Percentiles rank a stretch among this genome's conserved stretches.
These are phyloP conservation scores for Leucogyrophana mollusca DNA, from an alignment of 768 basidiomycete genomes.

Conservation along the genomic window DNA sequence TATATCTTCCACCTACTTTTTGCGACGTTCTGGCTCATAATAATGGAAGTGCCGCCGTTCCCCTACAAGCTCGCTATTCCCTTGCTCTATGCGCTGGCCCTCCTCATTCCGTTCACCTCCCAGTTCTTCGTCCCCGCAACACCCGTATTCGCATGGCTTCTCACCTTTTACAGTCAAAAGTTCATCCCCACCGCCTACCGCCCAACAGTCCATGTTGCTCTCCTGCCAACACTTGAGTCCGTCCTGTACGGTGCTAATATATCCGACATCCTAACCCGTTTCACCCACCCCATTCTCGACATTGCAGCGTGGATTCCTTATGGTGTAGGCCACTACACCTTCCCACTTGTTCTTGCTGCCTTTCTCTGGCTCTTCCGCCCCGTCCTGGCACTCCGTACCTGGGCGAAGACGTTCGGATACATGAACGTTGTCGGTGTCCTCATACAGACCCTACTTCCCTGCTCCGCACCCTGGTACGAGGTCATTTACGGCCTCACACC, in stretches of 20 bases:
- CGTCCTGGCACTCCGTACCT: slow-evolving; percentile 77
- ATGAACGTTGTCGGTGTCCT: slow-evolving; percentile 89
- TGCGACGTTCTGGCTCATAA: slow-evolving; percentile 66
- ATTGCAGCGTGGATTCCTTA: slow-evolving; percentile 96
- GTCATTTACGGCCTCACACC: slow-evolving; percentile 95
- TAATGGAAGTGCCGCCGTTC: slow-evolving; percentile 70
- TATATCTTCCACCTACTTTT: slow-evolving; percentile 65
- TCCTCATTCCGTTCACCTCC: slow-evolving; percentile 82
- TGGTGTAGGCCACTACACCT: slow-evolving; percentile 86
- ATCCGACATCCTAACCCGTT: slow-evolving; percentile 93
- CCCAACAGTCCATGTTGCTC: slow-evolving; percentile 84
- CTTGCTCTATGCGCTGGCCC: slow-evolving; percentile 58
- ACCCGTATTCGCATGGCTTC: slow-evolving; percentile 82
- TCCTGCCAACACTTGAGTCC: slow-evolving; percentile 92
- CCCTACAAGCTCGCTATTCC: slow-evolving; percentile 80
- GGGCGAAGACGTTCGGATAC: slow-evolving; percentile 87
- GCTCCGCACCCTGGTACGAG: slow-evolving; percentile 97
- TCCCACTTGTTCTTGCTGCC: slow-evolving; percentile 85
- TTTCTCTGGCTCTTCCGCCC: slow-evolving; percentile 89
- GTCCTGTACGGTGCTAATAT: slow-evolving; percentile 98
- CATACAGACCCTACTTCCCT: slow-evolving; percentile 86
- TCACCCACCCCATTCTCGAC: slow-evolving; percentile 90
- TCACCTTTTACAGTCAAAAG: slow-evolving; percentile 82
- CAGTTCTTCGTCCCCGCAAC: slow-evolving; percentile 91
- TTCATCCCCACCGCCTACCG: slow-evolving; percentile 79